Percentiles rank a stretch among this genome's conserved stretches.
Evolutionary conservation across 352 stramenopile species (phyloP).

Genomic region (Globisporangium apiculatum): DNA sequence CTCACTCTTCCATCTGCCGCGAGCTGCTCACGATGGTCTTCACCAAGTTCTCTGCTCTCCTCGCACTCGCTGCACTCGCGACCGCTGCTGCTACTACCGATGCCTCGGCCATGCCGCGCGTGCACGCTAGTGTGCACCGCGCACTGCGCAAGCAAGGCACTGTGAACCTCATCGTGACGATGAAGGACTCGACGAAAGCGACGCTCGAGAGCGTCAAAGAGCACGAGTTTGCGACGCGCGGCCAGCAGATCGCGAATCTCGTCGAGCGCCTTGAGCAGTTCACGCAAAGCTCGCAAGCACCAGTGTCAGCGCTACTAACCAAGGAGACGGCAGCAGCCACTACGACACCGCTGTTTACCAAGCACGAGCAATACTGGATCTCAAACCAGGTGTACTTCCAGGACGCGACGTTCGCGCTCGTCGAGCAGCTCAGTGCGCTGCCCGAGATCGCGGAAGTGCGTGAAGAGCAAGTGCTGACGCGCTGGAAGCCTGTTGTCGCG

Average conservation of each 20-base stretch:
- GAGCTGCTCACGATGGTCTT: not conserved
- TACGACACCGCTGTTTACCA: constrained; percentile 8
- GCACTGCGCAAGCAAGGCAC: too few species aligned
- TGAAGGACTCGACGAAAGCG: constrained; percentile 1
- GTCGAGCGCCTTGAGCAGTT: constrained; percentile 2
- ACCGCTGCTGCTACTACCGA: not conserved
- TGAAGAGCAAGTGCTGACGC: constrained; percentile 9
- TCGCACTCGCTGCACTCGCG: constrained; percentile 10
- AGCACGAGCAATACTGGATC: constrained; percentile 19
- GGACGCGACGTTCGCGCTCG: constrained; percentile 14
- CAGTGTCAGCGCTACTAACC: constrained; percentile 1
- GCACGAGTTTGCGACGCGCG: constrained; percentile 3
- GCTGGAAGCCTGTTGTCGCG: constrained; percentile 3
- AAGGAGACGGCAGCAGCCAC: constrained; percentile 8
- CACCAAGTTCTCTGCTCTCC: not conserved
- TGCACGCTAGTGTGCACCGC: constrained; percentile 7
- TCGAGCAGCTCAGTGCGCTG: constrained; percentile 16
- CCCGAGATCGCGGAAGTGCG: constrained; percentile 12
- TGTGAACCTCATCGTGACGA: constrained; percentile 3
- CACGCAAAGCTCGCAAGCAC: not conserved
- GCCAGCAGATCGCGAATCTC: constrained; percentile 5
- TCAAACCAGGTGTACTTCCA: constrained; percentile 21
- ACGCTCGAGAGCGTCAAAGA: constrained; percentile 4
- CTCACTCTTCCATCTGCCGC: constrained; percentile 3
- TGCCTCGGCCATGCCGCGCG: constrained; percentile 7